A percentile compares a stretch with the other conserved stretches of the same genome.
Conservation (phyloP, 495 filamentous ascomycete species). For the Podospora comata region DNA sequence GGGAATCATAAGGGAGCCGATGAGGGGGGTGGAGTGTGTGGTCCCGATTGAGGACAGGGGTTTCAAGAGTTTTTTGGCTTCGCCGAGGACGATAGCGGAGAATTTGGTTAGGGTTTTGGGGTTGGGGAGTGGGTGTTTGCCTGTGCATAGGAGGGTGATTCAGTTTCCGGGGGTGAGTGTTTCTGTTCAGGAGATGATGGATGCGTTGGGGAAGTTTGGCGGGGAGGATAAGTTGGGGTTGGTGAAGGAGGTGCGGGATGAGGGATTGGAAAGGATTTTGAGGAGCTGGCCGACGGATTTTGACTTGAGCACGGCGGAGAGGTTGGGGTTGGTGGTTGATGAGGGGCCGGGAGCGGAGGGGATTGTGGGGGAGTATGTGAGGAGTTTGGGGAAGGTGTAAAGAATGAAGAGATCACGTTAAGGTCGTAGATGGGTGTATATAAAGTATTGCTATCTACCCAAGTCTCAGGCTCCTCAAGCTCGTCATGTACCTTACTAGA, state of each 20-base stretch:
- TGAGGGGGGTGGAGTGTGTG: slow-evolving; percentile 60
- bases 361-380: slow-evolving; percentile 41
- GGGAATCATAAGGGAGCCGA: slow-evolving; percentile 57
- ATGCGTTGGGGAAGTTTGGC: slow-evolving; percentile 65
- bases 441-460: too few species aligned
- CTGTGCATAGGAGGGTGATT: slow-evolving; percentile 56
- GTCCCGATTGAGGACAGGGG: slow-evolving; percentile 56
- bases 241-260: slow-evolving; percentile 64
- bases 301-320: slow-evolving; percentile 53
- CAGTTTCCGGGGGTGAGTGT: slow-evolving; percentile 73
- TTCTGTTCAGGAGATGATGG: slow-evolving; percentile 70
- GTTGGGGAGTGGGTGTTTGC: slow-evolving; percentile 54
- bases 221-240: slow-evolving; percentile 63
- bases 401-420: too few species aligned
- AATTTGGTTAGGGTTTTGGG: slow-evolving; percentile 65
- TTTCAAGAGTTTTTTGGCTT: slow-evolving; percentile 66
- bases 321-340: slow-evolving; percentile 61
- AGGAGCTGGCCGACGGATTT: slow-evolving; percentile 70
- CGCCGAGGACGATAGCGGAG: slow-evolving; percentile 62
- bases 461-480: too few species aligned
- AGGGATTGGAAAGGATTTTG: slow-evolving; percentile 65
- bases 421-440: too few species aligned
- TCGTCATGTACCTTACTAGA: too few species aligned
- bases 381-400: slow-evolving; percentile 30
- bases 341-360: slow-evolving; percentile 24